A percentile compares a stretch with the other conserved stretches of the same genome.
phyloP scores from a whole-genome alignment of 108 stramenopile genomes.

The Pseudonitzschia pungens region DNA sequence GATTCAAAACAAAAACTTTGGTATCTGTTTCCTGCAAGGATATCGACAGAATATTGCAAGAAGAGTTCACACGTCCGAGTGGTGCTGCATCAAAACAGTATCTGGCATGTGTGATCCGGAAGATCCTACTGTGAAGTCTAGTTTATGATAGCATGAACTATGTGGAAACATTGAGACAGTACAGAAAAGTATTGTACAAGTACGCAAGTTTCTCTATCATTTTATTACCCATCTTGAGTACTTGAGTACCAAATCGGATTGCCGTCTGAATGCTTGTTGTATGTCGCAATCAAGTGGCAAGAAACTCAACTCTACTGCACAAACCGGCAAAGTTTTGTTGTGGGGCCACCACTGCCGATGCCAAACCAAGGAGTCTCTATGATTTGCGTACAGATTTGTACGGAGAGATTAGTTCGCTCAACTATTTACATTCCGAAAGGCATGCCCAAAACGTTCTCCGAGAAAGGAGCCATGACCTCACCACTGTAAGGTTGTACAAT shows the following conservation, averaged over 20 bases:
- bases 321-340: background rate
- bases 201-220: background rate
- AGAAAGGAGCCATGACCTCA: conserved; percentile 73
- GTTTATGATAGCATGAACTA: too few species aligned
- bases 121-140: too few species aligned
- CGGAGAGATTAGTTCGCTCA: background rate
- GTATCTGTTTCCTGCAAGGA: too few species aligned
- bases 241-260: background rate
- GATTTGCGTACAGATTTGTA: background rate
- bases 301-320: conserved; percentile 9
- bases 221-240: conserved; percentile 2
- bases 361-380: conserved; percentile 3
- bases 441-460: conserved; percentile 31
- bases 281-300: conserved; percentile 7
- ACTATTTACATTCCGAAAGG: conserved; percentile 34
- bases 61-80: too few species aligned
- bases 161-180: background rate
- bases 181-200: background rate
- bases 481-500: conserved; percentile 68
- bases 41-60: too few species aligned
- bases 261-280: background rate
- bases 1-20: too few species aligned
- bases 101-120: too few species aligned
- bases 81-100: too few species aligned
- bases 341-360: background rate